Evolutionary conservation across 164 flowering plant species (phyloP).

Genomic region (Taxillus chinensis): DNA sequence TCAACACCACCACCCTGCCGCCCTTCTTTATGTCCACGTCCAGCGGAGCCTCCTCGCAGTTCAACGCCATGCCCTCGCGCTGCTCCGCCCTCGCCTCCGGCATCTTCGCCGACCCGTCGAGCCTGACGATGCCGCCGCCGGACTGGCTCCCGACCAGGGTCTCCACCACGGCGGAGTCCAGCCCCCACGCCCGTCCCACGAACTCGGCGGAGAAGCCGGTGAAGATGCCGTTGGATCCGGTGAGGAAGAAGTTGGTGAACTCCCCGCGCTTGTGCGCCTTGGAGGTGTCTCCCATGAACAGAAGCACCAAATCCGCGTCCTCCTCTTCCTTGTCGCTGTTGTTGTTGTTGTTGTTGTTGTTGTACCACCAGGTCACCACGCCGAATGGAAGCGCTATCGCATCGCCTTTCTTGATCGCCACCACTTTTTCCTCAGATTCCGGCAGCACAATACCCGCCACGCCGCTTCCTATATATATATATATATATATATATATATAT

Average conservation of each 20-base stretch:
- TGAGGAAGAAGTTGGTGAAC: conserved; percentile 59
- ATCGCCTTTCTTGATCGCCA: conserved; percentile 71
- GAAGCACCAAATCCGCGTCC: conserved; percentile 58
- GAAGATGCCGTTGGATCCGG: conserved; percentile 63
- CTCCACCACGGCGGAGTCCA: conserved; percentile 37
- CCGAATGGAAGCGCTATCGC: conserved; percentile 80
- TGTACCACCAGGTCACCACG: conserved; percentile 79
- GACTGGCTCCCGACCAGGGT: conserved; percentile 46
- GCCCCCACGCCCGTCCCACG: conserved; percentile 63
- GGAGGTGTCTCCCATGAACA: conserved; percentile 68
- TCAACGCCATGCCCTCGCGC: conserved; percentile 50
- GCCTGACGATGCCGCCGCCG: conserved; percentile 44
- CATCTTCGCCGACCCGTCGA: conserved; percentile 25
- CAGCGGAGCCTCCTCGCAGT: conserved; percentile 71
- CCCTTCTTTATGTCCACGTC: conserved; percentile 68
- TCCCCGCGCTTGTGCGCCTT: conserved; percentile 64
- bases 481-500: too few relatives aligned
- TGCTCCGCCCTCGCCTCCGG: conserved; percentile 50
- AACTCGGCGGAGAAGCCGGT: conserved; percentile 77
- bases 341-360: conserved; percentile 30
- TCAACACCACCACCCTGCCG: conserved; percentile 66
- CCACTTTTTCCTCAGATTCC: conserved; percentile 62
- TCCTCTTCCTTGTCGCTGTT: conserved; percentile 9
- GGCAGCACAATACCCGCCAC: conserved; percentile 66
- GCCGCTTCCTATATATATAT: conserved; percentile 59